Evolutionary conservation across 306 rosid species (phyloP).

Genomic region (Cucumis sativus): DNA sequence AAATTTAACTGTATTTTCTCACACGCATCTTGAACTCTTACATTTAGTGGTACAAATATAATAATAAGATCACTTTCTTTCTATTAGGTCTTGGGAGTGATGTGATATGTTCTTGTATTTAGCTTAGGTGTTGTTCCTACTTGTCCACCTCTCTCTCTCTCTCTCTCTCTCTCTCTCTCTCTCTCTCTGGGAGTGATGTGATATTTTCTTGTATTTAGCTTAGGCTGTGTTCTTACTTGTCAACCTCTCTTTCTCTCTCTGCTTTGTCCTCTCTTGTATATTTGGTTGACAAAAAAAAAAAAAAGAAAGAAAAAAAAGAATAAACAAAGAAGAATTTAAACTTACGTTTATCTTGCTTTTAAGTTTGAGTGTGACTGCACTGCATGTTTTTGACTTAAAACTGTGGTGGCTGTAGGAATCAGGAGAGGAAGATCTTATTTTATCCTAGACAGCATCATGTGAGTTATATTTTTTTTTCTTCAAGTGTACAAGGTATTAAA

Average conservation of each 20-base stretch:
- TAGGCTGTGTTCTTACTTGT: not conserved
- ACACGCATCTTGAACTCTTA: not conserved
- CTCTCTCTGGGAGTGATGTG: too few relatives aligned
- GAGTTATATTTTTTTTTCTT: constrained; percentile 22
- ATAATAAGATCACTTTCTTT: not conserved
- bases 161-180: not conserved
- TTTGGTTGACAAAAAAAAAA: not conserved
- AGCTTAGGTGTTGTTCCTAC: not conserved
- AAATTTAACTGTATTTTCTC: not conserved
- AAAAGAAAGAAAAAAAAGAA: not conserved
- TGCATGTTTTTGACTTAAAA: constrained; percentile 13
- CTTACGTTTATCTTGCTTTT: constrained; percentile 9
- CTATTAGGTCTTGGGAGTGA: not conserved
- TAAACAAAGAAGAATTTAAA: not conserved
- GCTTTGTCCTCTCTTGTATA: not conserved
- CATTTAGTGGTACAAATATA: not conserved
- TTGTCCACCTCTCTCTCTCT: not conserved
- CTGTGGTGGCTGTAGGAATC: constrained; percentile 37
- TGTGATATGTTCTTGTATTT: not conserved
- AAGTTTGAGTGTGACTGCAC: not conserved
- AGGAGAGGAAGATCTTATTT: constrained; percentile 57
- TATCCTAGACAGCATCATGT: constrained; percentile 73
- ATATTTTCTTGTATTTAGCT: not conserved
- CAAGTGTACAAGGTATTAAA: not conserved
- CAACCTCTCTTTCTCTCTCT: not conserved